phyloP scores from a whole-genome alignment of 345 rosid genomes.

The Lumnitzera littorea region DNA sequence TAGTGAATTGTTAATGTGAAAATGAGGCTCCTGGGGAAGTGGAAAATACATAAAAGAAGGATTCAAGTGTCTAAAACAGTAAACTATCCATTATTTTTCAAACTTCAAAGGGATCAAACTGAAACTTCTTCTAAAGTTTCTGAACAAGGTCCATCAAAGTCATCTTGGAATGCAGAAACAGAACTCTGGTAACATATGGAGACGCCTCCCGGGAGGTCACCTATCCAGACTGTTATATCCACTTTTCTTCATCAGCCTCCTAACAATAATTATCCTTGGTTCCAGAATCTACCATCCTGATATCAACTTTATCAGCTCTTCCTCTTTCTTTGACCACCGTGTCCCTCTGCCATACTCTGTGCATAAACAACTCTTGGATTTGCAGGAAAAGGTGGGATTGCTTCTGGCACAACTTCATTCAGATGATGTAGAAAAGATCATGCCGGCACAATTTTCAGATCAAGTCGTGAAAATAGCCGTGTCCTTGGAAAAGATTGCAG shows the following conservation, averaged over 20 bases:
- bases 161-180: constrained; percentile 27
- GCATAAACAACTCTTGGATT: constrained; percentile 22
- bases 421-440: constrained; percentile 15
- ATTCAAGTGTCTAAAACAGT: background rate
- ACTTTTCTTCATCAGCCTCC: constrained; percentile 22
- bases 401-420: constrained; percentile 35
- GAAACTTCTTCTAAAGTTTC: too few species aligned
- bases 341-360: constrained; percentile 16
- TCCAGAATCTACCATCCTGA: constrained; percentile 21
- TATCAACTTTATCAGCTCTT: constrained; percentile 11
- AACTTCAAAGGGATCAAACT: too few species aligned
- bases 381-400: constrained; percentile 32
- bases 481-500: constrained; percentile 39
- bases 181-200: constrained; percentile 16
- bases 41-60: constrained; percentile 9
- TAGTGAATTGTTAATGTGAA: background rate
- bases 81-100: background rate
- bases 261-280: constrained; percentile 17
- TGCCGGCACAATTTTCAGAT: constrained; percentile 27
- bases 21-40: constrained; percentile 13
- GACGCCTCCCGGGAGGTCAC: constrained; percentile 21
- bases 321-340: constrained; percentile 2
- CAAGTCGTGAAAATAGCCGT: constrained; percentile 38
- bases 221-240: constrained; percentile 19
- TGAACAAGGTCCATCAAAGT: too few species aligned